Evolutionary conservation across 1,139 yeast species (phyloP), one percentile per base, ranked within the genome.

Genomic region (Geotrichum candidum): DNA sequence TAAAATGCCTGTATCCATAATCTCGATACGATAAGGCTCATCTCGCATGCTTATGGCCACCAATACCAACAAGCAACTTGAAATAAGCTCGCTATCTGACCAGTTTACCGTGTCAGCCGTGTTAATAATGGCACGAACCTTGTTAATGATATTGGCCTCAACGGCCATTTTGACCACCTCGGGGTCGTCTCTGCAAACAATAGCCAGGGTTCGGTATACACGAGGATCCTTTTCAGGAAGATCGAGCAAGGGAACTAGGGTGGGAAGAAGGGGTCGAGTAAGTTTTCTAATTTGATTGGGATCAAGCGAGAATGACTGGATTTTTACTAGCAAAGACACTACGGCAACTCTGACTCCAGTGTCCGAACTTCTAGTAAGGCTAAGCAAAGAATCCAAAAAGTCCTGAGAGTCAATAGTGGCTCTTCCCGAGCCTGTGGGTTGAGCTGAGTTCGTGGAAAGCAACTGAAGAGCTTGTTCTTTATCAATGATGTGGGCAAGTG

Each of bases 21-120:
- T 74, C 41, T 65, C 69, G 41, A 66, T 63, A 15, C 78, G 68
- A 62, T 68, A 72, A n/a, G 67, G 65, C 60, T 75, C 77, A 31
- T 68, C 68, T 54, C 72, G 73, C 58, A 73, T 63, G 4, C 75
- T 73, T 29, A 76, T 68, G 3, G 76, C 77, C 1, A 76, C 76
- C 25, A 74, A 65, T 10, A 74, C 74, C 10, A 71, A 65, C 10
- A 74, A 61, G 18, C 70, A 68, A 33, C 69, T 67, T 22, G 74
- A 69, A 27, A 68, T 65, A 29, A 69, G 63, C 55, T 72, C 71
- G 48, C 68, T 61, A 54, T 66, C 63, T 23, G 58, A 59, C 65
- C 70, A 68, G 48, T 64, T 59, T 33, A 63, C 62, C 3, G 65
- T 60, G 31, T 60, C 66, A 51, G 61, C 63, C 15, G 63, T 61